Base-by-base conservation (phyloP, 192 early-diverging fungal genomes). In the Coemansia biformis region DNA sequence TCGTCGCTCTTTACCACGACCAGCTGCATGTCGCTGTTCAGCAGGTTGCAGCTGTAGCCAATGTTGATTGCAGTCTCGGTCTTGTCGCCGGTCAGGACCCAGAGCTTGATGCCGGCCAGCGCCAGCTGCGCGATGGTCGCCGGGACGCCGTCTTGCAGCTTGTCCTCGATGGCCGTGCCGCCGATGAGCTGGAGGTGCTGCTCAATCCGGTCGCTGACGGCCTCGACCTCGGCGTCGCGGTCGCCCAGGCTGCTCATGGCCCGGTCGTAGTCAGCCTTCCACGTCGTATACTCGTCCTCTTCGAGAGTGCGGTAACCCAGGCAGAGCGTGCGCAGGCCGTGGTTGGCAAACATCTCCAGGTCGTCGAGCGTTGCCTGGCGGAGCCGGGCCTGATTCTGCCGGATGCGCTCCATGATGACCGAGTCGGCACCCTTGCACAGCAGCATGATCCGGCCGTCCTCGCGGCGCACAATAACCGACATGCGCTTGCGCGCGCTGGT, bases 41-140 rank as follows among this genome's bases (percentile, higher is more conserved):
- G 71, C 36, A 99, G 66, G 47, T 93, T 94, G 75, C 91, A 92
- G 13, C 92, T 87, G 46, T 89, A 89, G 14, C 93, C 95, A 75
- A 98, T 98, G 58, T 95, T 94, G 63, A 98, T 95, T 2, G 95
- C 95, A 0, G 95, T 98, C 54, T 96, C 93, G 37, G 87, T 85
- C 70, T 98, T 98, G 76, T 98, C 93, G 15, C 92, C 95, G 0
- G 95, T 98, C 46, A 96, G 75, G 31, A 98, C 91, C 93, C 95
- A 98, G 30, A 96, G 66, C 68, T 93, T 92, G 54, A 96, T 89
- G 15, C 92, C 92, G 0, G 93, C 93, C 35, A 76, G 76, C 2
- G 86, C 77, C 41, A 98, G 63, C 23, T 82, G 81, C 2, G 84
- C 83, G 51, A 98, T 96, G 33, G 87, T 86, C 47, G 92, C 91